A percentile compares a stretch with the other conserved stretches of the same genome.
phyloP scores from a whole-genome alignment of 129 eudicot species.

The Lactuca saligna region DNA sequence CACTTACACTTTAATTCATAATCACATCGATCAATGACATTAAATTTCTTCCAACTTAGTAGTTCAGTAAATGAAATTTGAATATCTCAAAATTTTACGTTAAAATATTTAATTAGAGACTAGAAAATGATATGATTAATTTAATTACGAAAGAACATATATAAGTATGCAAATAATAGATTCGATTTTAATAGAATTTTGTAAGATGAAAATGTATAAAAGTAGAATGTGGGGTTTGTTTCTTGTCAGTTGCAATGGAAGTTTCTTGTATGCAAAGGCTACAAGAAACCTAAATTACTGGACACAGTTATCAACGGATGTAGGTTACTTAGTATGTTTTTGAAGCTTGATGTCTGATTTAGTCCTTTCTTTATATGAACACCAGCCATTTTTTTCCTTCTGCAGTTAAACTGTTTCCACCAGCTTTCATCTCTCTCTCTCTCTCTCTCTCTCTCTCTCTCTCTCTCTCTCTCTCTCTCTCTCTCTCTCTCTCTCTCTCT shows the following conservation, averaged over 20 bases:
- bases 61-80: no score
- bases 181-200: not conserved
- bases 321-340: constrained; percentile 18
- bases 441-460: not conserved
- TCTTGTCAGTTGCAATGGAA: not conserved
- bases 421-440: constrained; percentile 22
- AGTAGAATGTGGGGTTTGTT: not conserved
- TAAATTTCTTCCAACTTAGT: not conserved
- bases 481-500: not conserved
- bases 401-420: constrained; percentile 39
- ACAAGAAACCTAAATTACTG: constrained; percentile 8
- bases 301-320: constrained; percentile 1
- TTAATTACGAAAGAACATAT: not conserved
- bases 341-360: constrained; percentile 26
- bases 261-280: constrained; percentile 10
- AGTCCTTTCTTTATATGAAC: constrained; percentile 17
- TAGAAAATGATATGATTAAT: no score
- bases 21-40: no score
- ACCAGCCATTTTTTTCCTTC: constrained; percentile 22
- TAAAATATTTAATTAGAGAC: not conserved
- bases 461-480: constrained; percentile 2
- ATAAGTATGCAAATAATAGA: not conserved
- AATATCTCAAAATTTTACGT: no score
- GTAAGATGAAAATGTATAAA: no score
- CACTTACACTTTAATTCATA: not conserved